phyloP scores from a whole-genome alignment of 75 land plant species.

The Selaginella moellendorffii region DNA sequence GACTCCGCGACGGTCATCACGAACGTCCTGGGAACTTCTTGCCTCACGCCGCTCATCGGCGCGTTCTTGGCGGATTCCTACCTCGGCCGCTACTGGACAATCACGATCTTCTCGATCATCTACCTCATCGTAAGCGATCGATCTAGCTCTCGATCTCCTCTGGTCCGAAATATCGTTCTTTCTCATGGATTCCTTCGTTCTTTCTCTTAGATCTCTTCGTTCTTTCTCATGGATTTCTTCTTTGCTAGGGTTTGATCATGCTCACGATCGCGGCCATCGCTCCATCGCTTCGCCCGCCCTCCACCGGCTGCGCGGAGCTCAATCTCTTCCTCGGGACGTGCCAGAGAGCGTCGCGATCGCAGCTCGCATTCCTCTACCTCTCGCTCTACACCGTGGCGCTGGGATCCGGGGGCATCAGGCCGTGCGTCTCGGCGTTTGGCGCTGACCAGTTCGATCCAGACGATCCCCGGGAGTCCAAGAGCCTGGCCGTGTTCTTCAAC shows the following conservation, averaged over 20 bases:
- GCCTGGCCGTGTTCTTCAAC: not conserved
- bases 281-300: not conserved
- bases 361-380: slow-evolving; percentile 10
- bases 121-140: slow-evolving; percentile 17
- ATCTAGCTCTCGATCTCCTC: no score
- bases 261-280: slow-evolving; percentile 1
- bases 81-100: slow-evolving; percentile 18
- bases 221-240: no score
- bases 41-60: slow-evolving; percentile 15
- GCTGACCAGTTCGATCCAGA: not conserved
- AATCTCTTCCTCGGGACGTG: not conserved
- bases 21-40: slow-evolving; percentile 44
- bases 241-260: slow-evolving; percentile 1
- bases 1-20: slow-evolving; percentile 47
- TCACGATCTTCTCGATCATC: slow-evolving; percentile 12
- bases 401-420: not conserved
- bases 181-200: no score
- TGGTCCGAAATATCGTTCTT: no score
- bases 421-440: not conserved
- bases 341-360: not conserved
- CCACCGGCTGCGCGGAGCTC: not conserved
- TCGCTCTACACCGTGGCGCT: not conserved
- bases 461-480: not conserved
- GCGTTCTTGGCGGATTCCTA: slow-evolving; percentile 24
- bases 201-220: no score